These are phyloP conservation scores for Xerocomellus intermedius DNA, from an alignment of 768 basidiomycete species.

Conservation along the genomic window DNA sequence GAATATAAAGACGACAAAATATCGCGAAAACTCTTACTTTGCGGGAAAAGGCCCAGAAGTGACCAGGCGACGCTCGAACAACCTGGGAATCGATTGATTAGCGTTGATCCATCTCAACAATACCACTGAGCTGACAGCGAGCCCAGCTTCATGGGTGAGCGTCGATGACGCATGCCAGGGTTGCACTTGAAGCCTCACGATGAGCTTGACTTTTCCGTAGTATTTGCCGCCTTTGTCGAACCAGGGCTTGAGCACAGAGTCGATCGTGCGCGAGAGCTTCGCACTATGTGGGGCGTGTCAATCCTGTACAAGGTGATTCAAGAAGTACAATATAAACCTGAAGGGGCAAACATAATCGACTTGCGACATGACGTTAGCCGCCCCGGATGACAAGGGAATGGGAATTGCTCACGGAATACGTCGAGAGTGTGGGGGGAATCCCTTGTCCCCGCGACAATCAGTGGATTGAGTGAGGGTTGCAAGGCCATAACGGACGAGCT, in stretches of 20 bases:
- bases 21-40: conserved; percentile 41
- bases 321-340: conserved; percentile 42
- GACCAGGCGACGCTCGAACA: conserved; percentile 64
- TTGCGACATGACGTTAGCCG: conserved; percentile 24
- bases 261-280: conserved; percentile 59
- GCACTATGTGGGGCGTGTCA: conserved; percentile 39
- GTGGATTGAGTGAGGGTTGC: conserved; percentile 67
- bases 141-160: conserved; percentile 74
- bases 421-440: conserved; percentile 78
- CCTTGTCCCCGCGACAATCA: conserved; percentile 57
- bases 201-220: conserved; percentile 68
- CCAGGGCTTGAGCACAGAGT: conserved; percentile 58
- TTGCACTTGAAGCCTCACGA: conserved; percentile 70
- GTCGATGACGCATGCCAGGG: conserved; percentile 81
- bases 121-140: conserved; percentile 54
- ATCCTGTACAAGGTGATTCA: neutral
- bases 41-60: conserved; percentile 78
- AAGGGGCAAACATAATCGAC: conserved; percentile 89
- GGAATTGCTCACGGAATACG: conserved; percentile 57
- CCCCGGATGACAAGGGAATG: neutral
- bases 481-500: conserved; percentile 57
- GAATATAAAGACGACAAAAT: neutral
- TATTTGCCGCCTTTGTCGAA: conserved; percentile 60
- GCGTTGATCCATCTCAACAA: neutral
- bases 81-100: conserved; percentile 42